Evolutionary conservation across 305 asterid species (phyloP).

Genomic region (Fraxinus velutina): DNA sequence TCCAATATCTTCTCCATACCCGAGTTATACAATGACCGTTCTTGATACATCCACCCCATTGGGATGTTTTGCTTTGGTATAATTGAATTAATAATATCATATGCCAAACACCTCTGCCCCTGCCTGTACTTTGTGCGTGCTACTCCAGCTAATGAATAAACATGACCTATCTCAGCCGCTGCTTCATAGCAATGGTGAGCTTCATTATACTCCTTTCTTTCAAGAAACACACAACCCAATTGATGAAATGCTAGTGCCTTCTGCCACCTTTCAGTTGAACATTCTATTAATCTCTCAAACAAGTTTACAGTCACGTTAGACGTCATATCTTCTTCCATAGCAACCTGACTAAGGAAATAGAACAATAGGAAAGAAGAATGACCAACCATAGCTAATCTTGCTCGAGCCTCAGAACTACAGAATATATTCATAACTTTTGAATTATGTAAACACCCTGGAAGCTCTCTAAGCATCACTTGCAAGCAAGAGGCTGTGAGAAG

Average conservation of each 20-base stretch:
- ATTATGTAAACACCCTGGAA: constrained; percentile 45
- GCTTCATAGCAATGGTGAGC: constrained; percentile 49
- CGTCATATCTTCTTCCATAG: constrained; percentile 48
- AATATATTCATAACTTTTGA: constrained; percentile 42
- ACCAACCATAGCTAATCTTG: constrained; percentile 39
- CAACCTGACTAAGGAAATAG: constrained; percentile 55
- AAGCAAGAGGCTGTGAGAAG: constrained; percentile 53
- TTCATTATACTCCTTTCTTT: constrained; percentile 40
- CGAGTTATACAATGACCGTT: constrained; percentile 47
- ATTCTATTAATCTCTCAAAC: constrained; percentile 50
- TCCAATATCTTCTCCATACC: constrained; percentile 58
- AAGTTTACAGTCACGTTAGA: constrained; percentile 45
- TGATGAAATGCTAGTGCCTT: constrained; percentile 47
- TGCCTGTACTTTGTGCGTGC: constrained; percentile 53
- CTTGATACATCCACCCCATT: constrained; percentile 62
- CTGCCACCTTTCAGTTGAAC: constrained; percentile 53
- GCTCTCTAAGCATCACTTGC: constrained; percentile 56
- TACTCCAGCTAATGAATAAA: constrained; percentile 52
- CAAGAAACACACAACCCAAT: constrained; percentile 48
- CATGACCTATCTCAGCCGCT: constrained; percentile 46
- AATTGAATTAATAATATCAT: constrained; percentile 39
- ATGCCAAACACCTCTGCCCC: constrained; percentile 42
- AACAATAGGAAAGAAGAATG: constrained; percentile 53
- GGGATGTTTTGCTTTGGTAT: constrained; percentile 36
- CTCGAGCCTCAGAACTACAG: constrained; percentile 49